These are phyloP conservation scores for Carnegiea gigantea DNA, from an alignment of 179 eudicot genomes.

Conservation along the genomic window DNA sequence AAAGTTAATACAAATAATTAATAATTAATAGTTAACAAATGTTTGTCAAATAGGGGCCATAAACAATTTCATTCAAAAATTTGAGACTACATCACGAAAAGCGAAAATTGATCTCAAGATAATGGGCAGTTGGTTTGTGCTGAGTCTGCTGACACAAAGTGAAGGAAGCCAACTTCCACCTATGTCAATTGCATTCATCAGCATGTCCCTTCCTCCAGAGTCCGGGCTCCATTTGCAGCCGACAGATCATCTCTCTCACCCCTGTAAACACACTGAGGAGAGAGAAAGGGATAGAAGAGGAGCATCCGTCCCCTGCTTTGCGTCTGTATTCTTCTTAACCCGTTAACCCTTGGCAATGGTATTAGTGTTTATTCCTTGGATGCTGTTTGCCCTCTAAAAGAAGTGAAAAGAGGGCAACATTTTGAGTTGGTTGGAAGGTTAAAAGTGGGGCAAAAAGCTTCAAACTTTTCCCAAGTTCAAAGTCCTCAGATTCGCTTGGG, in stretches of 20 bases:
- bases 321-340: slow-evolving; percentile 1
- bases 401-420: slow-evolving; percentile 10
- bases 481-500: slow-evolving; percentile 30
- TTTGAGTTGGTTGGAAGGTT: slow-evolving; percentile 24
- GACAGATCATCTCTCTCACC: neutral
- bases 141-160: neutral
- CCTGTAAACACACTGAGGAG: neutral
- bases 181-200: neutral
- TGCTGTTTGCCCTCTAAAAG: neutral
- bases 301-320: neutral
- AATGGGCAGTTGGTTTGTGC: neutral
- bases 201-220: neutral
- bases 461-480: slow-evolving; percentile 18
- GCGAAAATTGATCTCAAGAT: neutral
- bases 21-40: too few relatives aligned
- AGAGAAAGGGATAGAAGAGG: neutral
- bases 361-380: neutral
- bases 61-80: too few relatives aligned
- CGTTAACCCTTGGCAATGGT: neutral
- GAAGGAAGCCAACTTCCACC: neutral
- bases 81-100: too few relatives aligned
- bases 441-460: slow-evolving; percentile 7
- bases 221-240: neutral
- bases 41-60: too few relatives aligned
- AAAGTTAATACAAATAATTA: too few relatives aligned